Evolutionary conservation across 2,329 filamentous ascomycete species (phyloP), one percentile per base, ranked within the genome.

Genomic region (Sporothrix euskadiensis): DNA sequence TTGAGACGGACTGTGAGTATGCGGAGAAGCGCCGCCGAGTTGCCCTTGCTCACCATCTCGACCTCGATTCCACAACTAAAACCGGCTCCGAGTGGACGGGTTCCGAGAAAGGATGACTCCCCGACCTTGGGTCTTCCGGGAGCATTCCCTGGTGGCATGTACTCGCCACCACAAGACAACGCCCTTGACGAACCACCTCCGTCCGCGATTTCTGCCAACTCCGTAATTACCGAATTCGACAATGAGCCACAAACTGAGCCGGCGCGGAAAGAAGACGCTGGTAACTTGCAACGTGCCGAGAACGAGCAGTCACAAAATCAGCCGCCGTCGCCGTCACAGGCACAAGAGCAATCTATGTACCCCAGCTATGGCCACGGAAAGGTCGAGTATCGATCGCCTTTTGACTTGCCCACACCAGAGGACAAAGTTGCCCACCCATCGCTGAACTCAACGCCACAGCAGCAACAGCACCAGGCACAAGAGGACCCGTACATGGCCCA

Each of bases 161-260:
- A 78, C 30, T 76, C 78, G 22, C 82, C 82, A 63, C 78, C 80
- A 1, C 75, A 32, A 81, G 82, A 26, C 78, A 19, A 14, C 0
- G 16, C 1, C 4, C 56, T 80, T 14, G 85, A 89, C 41, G 83
- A 87, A 59, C 81, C 83, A 44, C 89, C 89, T 1, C 81, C 81
- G 44, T 91, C 90, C 19, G 87, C 90, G 3, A 79, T 88, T 16
- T 92, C 91, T 6, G 83, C 82, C 65, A 83, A 82, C 6, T 90
- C 89, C n/a, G 85, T 85, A 57, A 86, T 86, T 8, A 93, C 91
- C 0, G 90, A 92, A 77, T 92, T 94, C 76, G 92, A 94, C 76
- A 86, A 85, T n/a, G 91, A 94, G 77, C 86, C 89, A 30, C 91
- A 94, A 79, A 88, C 86, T 1, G 87, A 89, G 63, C 82, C 86